These are phyloP conservation scores for Anaeromyces robustus DNA, from an alignment of 192 early-diverging fungal genomes.

Conservation along the genomic window DNA sequence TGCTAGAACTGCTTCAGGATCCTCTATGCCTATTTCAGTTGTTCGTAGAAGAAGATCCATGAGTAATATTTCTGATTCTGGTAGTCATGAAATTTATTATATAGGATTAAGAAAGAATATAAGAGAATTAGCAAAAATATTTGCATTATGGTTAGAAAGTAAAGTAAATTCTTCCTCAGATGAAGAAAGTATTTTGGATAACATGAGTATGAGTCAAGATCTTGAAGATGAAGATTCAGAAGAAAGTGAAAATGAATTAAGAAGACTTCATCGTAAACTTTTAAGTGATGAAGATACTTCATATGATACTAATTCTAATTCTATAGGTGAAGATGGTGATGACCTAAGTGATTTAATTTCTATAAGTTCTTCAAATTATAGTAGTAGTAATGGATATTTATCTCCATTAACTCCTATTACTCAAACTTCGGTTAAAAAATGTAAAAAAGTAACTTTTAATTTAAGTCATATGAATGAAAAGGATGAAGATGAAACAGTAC, in stretches of 20 bases:
- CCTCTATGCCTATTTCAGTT: not conserved
- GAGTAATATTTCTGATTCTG: not conserved
- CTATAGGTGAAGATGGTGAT: not conserved
- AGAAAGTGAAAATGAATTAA: not conserved
- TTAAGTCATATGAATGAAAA: not conserved
- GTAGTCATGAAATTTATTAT: too few species aligned
- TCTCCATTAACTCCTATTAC: not conserved
- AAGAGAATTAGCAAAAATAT: not conserved
- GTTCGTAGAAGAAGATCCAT: not conserved
- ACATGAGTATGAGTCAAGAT: not conserved
- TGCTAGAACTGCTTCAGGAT: not conserved
- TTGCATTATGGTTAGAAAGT: not conserved
- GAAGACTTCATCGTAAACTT: not conserved
- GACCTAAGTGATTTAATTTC: not conserved
- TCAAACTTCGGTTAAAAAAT: not conserved
- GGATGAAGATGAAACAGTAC: not conserved
- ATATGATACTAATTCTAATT: too few species aligned
- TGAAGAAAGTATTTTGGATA: not conserved
- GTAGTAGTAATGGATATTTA: not conserved
- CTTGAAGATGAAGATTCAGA: not conserved
- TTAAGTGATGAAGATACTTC: not conserved
- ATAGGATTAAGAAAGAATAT: not conserved
- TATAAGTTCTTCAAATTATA: too few species aligned
- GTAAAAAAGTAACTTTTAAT: not conserved
- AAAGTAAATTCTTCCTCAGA: not conserved